Percentiles rank a stretch among this genome's conserved stretches.
These are phyloP conservation scores for Strigomonas galati DNA, from an alignment of 208 protist genomes.

Conservation along the genomic window DNA sequence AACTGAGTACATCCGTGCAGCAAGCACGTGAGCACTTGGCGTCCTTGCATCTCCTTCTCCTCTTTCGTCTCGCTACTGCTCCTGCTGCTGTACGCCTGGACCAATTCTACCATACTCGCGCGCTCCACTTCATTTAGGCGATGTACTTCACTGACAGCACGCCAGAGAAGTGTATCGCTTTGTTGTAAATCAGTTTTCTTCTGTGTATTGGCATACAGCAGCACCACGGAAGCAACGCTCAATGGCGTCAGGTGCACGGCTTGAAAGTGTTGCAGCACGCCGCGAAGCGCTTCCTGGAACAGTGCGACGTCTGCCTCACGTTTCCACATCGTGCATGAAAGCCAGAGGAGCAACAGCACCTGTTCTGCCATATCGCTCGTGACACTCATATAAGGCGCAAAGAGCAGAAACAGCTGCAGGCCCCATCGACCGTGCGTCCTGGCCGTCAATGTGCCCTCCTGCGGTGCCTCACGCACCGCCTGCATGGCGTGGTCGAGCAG, in stretches of 20 bases:
- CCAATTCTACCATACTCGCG: not conserved
- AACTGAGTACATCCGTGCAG: not conserved
- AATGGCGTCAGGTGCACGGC: not conserved
- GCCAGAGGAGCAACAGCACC: constrained; percentile 17
- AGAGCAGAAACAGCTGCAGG: constrained; percentile 17
- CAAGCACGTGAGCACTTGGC: not conserved
- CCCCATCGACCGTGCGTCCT: constrained; percentile 2
- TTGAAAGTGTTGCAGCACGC: constrained; percentile 7
- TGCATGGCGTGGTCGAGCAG: not conserved
- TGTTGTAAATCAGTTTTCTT: not conserved
- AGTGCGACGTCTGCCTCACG: not conserved
- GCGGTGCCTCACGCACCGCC: not conserved
- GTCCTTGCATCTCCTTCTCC: no score
- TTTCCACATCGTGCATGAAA: not conserved
- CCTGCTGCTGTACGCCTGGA: not conserved
- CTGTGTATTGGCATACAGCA: not conserved
- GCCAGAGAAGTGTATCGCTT: not conserved
- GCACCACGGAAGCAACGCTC: not conserved
- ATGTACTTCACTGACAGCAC: not conserved
- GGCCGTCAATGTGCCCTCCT: no score
- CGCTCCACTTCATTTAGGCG: not conserved
- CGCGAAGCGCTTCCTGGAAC: not conserved
- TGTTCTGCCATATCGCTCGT: constrained; percentile 22
- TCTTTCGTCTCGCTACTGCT: no score
- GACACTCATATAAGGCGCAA: constrained; percentile 22